These are phyloP conservation scores for Cryptococcus sp. DNA, from an alignment of 1,284 basidiomycete species.

Conservation along the genomic window DNA sequence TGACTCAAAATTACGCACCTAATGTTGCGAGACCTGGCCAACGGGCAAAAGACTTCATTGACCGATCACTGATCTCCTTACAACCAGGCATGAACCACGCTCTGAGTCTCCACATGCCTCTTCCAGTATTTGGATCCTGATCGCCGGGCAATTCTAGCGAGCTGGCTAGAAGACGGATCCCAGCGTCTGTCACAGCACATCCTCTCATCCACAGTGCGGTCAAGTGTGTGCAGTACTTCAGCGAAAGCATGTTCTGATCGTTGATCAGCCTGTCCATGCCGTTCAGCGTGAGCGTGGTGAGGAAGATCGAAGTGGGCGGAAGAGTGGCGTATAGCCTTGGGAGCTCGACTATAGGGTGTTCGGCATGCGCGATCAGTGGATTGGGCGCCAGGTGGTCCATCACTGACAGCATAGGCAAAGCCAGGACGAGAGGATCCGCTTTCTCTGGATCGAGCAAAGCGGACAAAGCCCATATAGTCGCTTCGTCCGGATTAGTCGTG, in stretches of 20 bases:
- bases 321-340: conserved; percentile 28
- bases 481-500: conserved; percentile 32
- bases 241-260: conserved; percentile 27
- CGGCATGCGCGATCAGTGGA: conserved; percentile 9
- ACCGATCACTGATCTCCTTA: conserved; percentile 29
- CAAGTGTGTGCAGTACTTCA: conserved; percentile 39
- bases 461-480: conserved; percentile 41
- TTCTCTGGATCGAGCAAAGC: conserved; percentile 31
- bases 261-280: conserved; percentile 25
- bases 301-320: conserved; percentile 16
- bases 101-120: conserved; percentile 18
- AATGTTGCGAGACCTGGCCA: conserved; percentile 43
- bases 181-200: conserved; percentile 35
- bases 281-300: conserved; percentile 42
- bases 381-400: conserved; percentile 27
- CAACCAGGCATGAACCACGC: conserved; percentile 17
- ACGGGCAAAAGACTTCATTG: conserved; percentile 33
- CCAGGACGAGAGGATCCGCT: conserved; percentile 22
- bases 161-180: conserved; percentile 32
- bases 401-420: conserved; percentile 20
- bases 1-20: conserved; percentile 22
- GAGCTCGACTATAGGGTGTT: conserved; percentile 35
- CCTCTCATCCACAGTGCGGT: conserved; percentile 38
- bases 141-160: conserved; percentile 27
- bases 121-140: conserved; percentile 58